phyloP scores from a whole-genome alignment of 176 grass and related monocot species.

The Saccharum spontaneum region DNA sequence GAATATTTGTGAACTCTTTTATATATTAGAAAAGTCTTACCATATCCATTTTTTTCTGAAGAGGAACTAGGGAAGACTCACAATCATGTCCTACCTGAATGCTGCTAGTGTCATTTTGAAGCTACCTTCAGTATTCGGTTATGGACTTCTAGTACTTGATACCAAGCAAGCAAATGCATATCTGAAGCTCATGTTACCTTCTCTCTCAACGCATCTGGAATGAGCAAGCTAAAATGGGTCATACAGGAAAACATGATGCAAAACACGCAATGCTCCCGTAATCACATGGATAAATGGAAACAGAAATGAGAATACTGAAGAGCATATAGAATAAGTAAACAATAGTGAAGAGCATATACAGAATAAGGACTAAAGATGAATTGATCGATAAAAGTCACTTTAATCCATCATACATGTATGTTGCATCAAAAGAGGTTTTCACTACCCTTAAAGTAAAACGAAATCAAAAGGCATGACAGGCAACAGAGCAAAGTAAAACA shows the following conservation, averaged over 20 bases:
- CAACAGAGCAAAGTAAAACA: background rate
- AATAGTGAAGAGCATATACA: background rate
- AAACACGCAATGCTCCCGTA: background rate
- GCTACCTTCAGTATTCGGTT: background rate
- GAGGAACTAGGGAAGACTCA: background rate
- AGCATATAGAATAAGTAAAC: background rate
- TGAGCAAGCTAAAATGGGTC: constrained; percentile 3
- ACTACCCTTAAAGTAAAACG: background rate
- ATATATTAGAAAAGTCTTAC: background rate
- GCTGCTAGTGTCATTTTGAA: background rate
- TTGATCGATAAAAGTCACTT: background rate
- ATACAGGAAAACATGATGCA: background rate
- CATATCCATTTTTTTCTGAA: background rate
- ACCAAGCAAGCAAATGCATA: background rate
- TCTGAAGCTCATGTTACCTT: constrained; percentile 43
- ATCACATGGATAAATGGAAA: background rate
- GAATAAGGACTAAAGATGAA: background rate
- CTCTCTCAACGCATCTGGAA: constrained; percentile 49
- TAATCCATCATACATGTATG: background rate
- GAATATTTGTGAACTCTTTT: background rate
- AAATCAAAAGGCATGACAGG: background rate
- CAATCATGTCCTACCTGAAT: background rate
- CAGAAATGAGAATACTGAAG: background rate
- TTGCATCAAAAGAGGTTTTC: background rate
- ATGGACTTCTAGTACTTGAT: background rate